Base-by-base conservation (phyloP, 2,329 filamentous ascomycete genomes). In the Graphiopsis chlorocephala region DNA sequence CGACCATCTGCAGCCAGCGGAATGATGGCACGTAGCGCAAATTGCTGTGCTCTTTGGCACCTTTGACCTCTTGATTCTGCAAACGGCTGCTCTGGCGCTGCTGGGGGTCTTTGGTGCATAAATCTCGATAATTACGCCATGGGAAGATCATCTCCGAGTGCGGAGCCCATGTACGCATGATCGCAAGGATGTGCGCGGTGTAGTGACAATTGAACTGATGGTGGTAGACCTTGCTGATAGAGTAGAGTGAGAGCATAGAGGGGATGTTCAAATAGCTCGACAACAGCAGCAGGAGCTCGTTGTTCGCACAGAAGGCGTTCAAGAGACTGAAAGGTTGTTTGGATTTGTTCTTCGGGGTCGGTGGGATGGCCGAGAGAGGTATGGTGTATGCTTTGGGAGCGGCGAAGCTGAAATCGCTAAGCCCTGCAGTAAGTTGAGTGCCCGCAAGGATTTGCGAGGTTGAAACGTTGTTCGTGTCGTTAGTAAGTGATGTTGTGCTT, bases 1-100 rank as follows among this genome's bases (percentile, higher is more conserved):
- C 75, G 0, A 92, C 81, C 84, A 94, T 88, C 64, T 85, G 81
- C 7, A 92, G 80, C 84, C 90, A 95, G 52, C 80, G 80, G 56
- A 94, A 79, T 8, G 85, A 83, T 0, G 90, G 90, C 1, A 90
- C 82, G 25, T 76, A 76, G 55, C 82, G 86, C 29, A 81, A 73
- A 31, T 78, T 66, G 64, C 65, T 35, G 23, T 63, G 63, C 35
- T 61, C 29, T 25, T 59, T 53, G 6, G n/a, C 3, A 11, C n/a
- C 23, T 29, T 64, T 31, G 8, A 45, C 56, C n/a, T 67, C 61
- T 35, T 65, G 53, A 14, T 61, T 65, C 25, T 50, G 55, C 52
- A 68, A 63, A 15, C 63, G 67, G 12, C 65, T 67, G 53, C 72
- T 74, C 65, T 72, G 69, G 17, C 69, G 65, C 53, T 67, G 67